Conservation (phyloP, 306 rosid genomes). For the Quercus agrifolia region DNA sequence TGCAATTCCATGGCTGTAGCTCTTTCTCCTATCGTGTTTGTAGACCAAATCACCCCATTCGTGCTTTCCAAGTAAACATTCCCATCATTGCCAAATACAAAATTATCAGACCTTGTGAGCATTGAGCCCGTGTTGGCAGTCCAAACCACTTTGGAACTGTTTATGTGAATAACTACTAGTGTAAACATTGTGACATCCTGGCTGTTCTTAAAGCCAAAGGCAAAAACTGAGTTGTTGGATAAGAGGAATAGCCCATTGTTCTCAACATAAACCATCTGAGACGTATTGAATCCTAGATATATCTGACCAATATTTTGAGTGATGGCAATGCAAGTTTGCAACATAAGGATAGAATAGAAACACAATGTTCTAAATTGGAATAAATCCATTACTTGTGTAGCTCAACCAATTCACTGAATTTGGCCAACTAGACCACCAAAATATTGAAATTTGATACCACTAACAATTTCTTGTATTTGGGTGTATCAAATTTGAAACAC, state of each 20-base stretch:
- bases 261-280: conserved; percentile 19
- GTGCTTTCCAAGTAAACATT: conserved; percentile 15
- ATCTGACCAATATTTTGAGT: conserved; percentile 18
- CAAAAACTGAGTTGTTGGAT: conserved; percentile 26
- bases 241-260: conserved; percentile 22
- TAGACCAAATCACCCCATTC: conserved; percentile 20
- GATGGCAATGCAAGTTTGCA: conserved; percentile 18
- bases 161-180: conserved; percentile 26
- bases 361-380: not conserved
- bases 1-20: conserved; percentile 28
- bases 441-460: too few relatives aligned
- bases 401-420: not conserved
- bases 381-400: not conserved
- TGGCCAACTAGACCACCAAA: too few relatives aligned
- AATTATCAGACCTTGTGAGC: not conserved
- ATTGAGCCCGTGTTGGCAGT: conserved; percentile 27
- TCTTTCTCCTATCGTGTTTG: conserved; percentile 21
- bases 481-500: not conserved
- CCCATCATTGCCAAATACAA: conserved; percentile 21
- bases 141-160: conserved; percentile 26
- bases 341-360: conserved; percentile 5
- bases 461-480: not conserved
- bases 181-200: conserved; percentile 13
- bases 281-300: conserved; percentile 32
- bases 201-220: conserved; percentile 21